Conservation (phyloP, 2,329 filamentous ascomycete species). For the Neoascochyta sp. region DNA sequence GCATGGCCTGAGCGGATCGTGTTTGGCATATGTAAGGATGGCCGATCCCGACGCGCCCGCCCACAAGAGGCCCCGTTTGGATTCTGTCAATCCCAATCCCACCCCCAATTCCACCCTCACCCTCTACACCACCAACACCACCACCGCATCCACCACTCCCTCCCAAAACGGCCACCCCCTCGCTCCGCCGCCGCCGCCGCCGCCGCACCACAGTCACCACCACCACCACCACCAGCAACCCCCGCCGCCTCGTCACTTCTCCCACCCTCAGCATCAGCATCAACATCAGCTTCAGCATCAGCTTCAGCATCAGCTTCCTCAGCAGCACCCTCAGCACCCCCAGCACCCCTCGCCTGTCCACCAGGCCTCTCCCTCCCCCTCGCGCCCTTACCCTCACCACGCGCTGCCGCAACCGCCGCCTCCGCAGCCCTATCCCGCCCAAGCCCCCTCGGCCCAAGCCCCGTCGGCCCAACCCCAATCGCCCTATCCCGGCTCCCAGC, state of each 20-base stretch:
- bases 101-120: no score
- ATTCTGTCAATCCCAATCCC: slow-evolving; percentile 31
- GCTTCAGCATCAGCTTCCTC: no score
- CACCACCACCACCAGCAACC: no score
- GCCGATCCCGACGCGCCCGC: slow-evolving; percentile 39
- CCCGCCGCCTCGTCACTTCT: slow-evolving; percentile 28
- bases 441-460: no score
- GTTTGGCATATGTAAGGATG: slow-evolving; percentile 38
- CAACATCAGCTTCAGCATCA: no score
- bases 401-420: slow-evolving; percentile 23
- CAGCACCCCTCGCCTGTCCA: slow-evolving; percentile 30
- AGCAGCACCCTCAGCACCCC: slow-evolving; percentile 27
- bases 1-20: slow-evolving; percentile 41
- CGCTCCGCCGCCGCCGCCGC: slow-evolving; percentile 29
- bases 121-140: no score
- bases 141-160: no score
- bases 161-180: slow-evolving; percentile 32
- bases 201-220: no score
- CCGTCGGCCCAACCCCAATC: no score
- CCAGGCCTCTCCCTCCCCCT: slow-evolving; percentile 28
- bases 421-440: slow-evolving; percentile 19
- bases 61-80: slow-evolving; percentile 40
- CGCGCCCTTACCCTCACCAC: slow-evolving; percentile 26
- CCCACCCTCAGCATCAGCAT: slow-evolving; percentile 29
- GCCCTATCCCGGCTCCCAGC: slow-evolving; percentile 21